Evolutionary conservation across 495 filamentous ascomycete genomes (phyloP), one percentile per base, ranked within the genome.

Genomic region (Trichoderma gamsii): DNA sequence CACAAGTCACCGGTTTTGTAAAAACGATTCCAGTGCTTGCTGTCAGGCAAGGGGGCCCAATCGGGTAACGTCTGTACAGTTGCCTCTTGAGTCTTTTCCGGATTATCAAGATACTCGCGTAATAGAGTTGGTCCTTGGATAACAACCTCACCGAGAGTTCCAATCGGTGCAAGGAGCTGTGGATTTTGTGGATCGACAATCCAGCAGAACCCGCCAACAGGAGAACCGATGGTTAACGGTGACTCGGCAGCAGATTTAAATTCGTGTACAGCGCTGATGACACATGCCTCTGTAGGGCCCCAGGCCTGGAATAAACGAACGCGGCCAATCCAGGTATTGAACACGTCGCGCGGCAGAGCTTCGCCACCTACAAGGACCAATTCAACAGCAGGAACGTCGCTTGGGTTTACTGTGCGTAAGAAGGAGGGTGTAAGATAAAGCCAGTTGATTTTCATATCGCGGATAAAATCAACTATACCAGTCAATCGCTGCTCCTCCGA

Each of bases 101-200:
- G 29, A 16, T 68, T 49, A 6, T 41, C 27, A 5, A 63, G 25
- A 35, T 68, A 70, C 9, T 73, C 69, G 67, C 64, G 70, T 1
- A 78, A 78, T 15, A 83, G 73, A 0, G 81, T 81, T 27, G 80
- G 79, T 0, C 79, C 80, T 51, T 81, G 79, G 25, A 83, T 77
- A 2, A 83, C 78, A 0, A 83, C 75, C 69, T 83, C 81, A 5
- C 81, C 81, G 16, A 82, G 71, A 0, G 81, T 79, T 0, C 81
- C 81, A 9, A 81, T 72, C 0, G 81, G 81, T 67, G 82, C 72
- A 29, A 78, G 78, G 29, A 77, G 78, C 67, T 78, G 80, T 44
- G 77, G 78, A 65, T 83, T 80, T 25, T 83, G 79, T 4, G 78
- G 79, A 63, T 78, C 80, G 25, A 83, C 81, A 63, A 83, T 75